phyloP scores from a whole-genome alignment of 306 rosid genomes.

The Herpetospermum pedunculosum region DNA sequence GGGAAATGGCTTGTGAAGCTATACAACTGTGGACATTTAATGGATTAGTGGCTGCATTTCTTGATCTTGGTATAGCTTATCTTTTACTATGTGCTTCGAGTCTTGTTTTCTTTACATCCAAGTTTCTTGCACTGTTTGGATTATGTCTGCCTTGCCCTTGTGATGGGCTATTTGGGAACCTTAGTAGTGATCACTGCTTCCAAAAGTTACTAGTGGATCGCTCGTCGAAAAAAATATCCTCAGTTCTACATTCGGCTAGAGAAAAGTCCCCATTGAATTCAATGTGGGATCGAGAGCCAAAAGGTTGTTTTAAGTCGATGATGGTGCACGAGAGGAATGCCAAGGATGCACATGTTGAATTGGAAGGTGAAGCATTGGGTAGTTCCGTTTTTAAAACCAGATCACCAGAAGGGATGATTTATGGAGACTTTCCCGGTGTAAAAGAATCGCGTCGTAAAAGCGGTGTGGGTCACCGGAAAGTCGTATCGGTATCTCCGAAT shows the following conservation, averaged over 20 bases:
- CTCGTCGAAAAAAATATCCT: constrained; percentile 20
- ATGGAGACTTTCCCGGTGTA: constrained; percentile 8
- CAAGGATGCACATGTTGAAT: constrained; percentile 11
- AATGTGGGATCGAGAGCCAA: constrained; percentile 8
- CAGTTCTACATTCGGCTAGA: constrained; percentile 16
- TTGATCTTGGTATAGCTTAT: constrained; percentile 34
- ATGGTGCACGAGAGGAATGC: constrained; percentile 3
- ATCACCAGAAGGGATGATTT: not conserved
- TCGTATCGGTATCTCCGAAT: constrained; percentile 8
- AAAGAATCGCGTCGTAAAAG: constrained; percentile 1
- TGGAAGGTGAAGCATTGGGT: constrained; percentile 17
- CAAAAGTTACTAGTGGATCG: constrained; percentile 22
- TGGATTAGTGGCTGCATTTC: constrained; percentile 39
- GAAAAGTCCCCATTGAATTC: constrained; percentile 26
- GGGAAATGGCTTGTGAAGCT: constrained; percentile 25
- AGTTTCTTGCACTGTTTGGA: constrained; percentile 31
- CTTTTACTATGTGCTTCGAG: constrained; percentile 26
- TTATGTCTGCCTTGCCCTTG: constrained; percentile 31
- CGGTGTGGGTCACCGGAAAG: constrained; percentile 7
- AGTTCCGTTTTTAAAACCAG: constrained; percentile 8
- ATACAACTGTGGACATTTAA: constrained; percentile 26
- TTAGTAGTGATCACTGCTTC: constrained; percentile 20
- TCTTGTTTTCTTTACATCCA: constrained; percentile 26
- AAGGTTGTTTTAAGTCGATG: not conserved
- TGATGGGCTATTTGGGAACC: constrained; percentile 27